These are phyloP conservation scores for Pleodorina starrii DNA, from an alignment of 139 green algal genomes.

Conservation along the genomic window DNA sequence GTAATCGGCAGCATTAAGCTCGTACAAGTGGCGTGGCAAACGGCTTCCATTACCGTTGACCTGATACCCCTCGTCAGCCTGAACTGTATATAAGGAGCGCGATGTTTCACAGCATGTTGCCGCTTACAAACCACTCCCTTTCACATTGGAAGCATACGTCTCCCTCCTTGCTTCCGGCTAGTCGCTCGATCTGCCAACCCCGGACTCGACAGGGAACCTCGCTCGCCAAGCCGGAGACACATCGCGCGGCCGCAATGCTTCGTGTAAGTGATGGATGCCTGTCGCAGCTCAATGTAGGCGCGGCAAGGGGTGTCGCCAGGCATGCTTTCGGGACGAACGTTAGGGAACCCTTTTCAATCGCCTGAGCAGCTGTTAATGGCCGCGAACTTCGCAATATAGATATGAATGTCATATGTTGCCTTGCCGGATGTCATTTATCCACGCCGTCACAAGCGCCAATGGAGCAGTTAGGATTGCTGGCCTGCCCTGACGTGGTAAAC, in stretches of 20 bases:
- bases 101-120: background rate
- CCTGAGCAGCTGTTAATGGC: too few species aligned
- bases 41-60: background rate
- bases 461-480: background rate
- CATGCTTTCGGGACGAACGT: background rate
- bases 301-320: background rate
- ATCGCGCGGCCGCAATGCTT: background rate
- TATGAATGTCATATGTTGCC: too few species aligned
- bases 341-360: background rate
- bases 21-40: background rate
- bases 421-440: too few species aligned
- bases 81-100: background rate
- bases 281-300: background rate
- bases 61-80: background rate
- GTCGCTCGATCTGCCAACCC: conserved; percentile 2
- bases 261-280: background rate
- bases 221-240: background rate
- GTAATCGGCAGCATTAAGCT: background rate
- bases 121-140: background rate
- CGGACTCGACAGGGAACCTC: background rate
- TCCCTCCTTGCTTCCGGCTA: background rate
- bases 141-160: background rate
- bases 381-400: too few species aligned
- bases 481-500: background rate
- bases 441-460: too few species aligned